Evolutionary conservation across 1,284 basidiomycete genomes (phyloP), one percentile per base, ranked within the genome.

Genomic region (Filobasidium uniguttulatum): DNA sequence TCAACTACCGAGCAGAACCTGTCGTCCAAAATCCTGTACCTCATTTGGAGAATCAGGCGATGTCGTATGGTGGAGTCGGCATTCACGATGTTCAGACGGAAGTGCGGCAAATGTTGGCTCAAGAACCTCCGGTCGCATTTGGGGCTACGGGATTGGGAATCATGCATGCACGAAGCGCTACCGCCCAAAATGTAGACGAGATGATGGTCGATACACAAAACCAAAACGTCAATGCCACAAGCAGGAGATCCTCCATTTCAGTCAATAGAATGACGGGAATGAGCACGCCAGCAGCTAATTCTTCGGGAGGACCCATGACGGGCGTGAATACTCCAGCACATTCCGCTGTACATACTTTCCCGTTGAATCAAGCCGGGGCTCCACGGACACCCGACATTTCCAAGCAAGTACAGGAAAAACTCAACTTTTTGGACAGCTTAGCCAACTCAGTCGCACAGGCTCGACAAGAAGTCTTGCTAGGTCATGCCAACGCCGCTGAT

Each of bases 401-500:
- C 3, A 29, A 49, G 26, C 46, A 53, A 9, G 26, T 53, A 14
- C 47, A 38, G 43, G 51, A 53, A 9, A 53, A 53, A 28, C 35
- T 53, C 23, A 53, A n/a, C 28, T 53, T 53, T 30, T 19, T 53
- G 17, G 47, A 47, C 23, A 53, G 47, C 29, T 26, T 53, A n/a
- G 46, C 47, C 33, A 49, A 53, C 40, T 48, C 47, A 10, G 47
- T 48, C 26, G 40, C 51, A 38, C 45, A 44, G n/a, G 53, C 53
- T 5, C 40, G 47, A 9, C 46, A 47, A 22, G 48, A 51, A 35
- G 36, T 50, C 10, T 44, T 51, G n/a, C 34, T 45, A 10, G 50
- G 50, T 25, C 46, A 55, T 28, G 46, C 34, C 6, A 48, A 41
- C 43, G 53, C 53, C 5, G 53, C 50, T 20, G 53, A 55, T n/a